phyloP scores from a whole-genome alignment of 169 alveolate genomes.

The Eimeria nieschulzi region DNA sequence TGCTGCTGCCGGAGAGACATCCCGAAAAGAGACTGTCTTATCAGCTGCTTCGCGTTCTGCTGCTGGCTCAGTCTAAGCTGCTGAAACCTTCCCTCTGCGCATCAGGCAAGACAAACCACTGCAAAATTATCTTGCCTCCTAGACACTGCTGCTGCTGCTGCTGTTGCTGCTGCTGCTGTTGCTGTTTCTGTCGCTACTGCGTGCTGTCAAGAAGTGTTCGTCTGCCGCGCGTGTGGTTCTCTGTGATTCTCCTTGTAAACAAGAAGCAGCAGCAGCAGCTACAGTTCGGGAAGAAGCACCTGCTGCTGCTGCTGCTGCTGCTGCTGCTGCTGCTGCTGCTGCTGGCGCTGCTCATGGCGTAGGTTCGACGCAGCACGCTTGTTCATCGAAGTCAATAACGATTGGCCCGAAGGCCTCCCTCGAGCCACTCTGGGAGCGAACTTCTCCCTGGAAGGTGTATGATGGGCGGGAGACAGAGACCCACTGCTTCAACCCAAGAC shows the following conservation, averaged over 20 bases:
- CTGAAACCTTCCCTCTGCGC: no score
- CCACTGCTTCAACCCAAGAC: neutral
- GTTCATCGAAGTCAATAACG: conserved; percentile 71
- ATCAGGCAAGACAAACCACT: no score
- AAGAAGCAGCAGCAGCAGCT: no score
- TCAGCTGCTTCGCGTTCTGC: no score
- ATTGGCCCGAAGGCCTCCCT: conserved; percentile 45
- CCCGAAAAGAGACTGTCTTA: no score
- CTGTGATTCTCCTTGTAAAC: no score
- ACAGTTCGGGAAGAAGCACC: neutral
- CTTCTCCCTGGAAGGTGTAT: conserved; percentile 50
- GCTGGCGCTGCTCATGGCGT: neutral
- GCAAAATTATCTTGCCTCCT: no score
- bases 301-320: neutral
- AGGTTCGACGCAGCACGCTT: conserved; percentile 67
- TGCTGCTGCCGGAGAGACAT: no score
- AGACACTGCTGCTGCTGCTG: neutral
- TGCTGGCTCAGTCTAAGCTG: no score
- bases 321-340: neutral
- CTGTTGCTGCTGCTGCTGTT: neutral
- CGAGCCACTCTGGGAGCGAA: conserved; percentile 10
- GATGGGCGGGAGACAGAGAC: conserved; percentile 67
- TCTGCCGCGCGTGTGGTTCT: no score
- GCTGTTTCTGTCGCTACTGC: neutral
- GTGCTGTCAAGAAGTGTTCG: no score